Conservation (phyloP, 192 early-diverging fungal species). For the Coemansia asiatica region DNA sequence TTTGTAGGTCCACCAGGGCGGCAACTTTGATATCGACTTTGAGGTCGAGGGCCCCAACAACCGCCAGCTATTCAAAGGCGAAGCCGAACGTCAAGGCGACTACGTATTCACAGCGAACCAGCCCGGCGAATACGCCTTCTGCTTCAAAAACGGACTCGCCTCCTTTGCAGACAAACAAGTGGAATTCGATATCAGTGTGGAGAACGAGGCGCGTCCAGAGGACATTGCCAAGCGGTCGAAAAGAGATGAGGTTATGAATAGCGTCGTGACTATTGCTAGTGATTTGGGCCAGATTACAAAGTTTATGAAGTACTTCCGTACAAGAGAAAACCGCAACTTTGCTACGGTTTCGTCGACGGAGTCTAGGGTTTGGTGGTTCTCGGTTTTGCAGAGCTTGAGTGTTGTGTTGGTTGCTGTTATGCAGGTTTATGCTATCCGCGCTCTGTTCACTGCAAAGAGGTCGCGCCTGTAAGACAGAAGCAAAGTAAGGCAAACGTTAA, state of each 20-base stretch:
- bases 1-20: slow-evolving; percentile 88
- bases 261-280: slow-evolving; percentile 63
- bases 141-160: slow-evolving; percentile 94
- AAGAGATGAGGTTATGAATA: slow-evolving; percentile 59
- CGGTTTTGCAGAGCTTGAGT: slow-evolving; percentile 68
- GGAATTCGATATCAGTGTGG: slow-evolving; percentile 93
- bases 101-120: slow-evolving; percentile 86
- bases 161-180: slow-evolving; percentile 93
- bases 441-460: slow-evolving; percentile 82
- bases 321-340: slow-evolving; percentile 88
- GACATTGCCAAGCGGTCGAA: slow-evolving; percentile 60
- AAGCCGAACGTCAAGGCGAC: slow-evolving; percentile 92
- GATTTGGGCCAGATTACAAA: slow-evolving; percentile 71
- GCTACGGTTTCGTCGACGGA: slow-evolving; percentile 86
- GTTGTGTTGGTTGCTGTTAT: slow-evolving; percentile 82
- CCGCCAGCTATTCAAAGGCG: slow-evolving; percentile 68
- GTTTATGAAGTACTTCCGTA: slow-evolving; percentile 86
- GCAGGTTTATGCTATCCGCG: slow-evolving; percentile 94
- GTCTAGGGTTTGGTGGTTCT: slow-evolving; percentile 91
- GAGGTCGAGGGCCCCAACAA: slow-evolving; percentile 76
- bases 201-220: slow-evolving; percentile 76
- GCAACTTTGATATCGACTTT: slow-evolving; percentile 96
- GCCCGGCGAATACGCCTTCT: slow-evolving; percentile 92
- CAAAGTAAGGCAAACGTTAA: neutral
- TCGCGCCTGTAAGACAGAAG: slow-evolving; percentile 44